These are phyloP conservation scores for Fusarium nygamai DNA, from an alignment of 2,329 filamentous ascomycete species.

Conservation along the genomic window DNA sequence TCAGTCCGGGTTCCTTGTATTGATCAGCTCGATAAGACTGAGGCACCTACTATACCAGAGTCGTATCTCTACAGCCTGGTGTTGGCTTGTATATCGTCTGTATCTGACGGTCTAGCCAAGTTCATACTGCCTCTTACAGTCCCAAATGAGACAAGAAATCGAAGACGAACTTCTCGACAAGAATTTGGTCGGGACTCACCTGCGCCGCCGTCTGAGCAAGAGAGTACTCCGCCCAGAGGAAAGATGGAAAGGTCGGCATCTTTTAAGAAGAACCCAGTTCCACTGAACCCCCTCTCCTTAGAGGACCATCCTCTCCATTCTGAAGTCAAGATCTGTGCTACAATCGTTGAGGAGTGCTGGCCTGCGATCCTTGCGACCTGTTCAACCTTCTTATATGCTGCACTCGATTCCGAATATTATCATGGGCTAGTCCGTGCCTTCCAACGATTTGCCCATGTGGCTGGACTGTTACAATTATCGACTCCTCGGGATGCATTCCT, in stretches of 20 bases:
- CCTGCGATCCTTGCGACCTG: constrained; percentile 93
- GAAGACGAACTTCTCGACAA: constrained; percentile 59
- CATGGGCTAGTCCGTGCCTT: constrained; percentile 91
- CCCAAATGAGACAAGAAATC: constrained; percentile 70
- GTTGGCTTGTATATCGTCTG: constrained; percentile 85
- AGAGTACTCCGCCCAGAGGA: constrained; percentile 45
- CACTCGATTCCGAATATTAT: constrained; percentile 93
- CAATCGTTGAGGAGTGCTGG: constrained; percentile 92
- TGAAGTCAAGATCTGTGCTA: constrained; percentile 80
- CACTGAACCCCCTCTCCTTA: constrained; percentile 83
- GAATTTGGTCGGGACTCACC: constrained; percentile 58
- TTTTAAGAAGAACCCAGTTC: constrained; percentile 79
- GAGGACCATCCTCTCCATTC: constrained; percentile 75
- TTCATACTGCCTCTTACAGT: constrained; percentile 93
- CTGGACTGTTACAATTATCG: constrained; percentile 82
- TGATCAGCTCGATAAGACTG: constrained; percentile 92
- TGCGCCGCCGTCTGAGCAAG: constrained; percentile 50
- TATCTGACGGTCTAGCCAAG: constrained; percentile 92
- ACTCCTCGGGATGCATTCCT: constrained; percentile 95
- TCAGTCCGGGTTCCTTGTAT: constrained; percentile 86
- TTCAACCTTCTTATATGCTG: constrained; percentile 93
- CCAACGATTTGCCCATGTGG: constrained; percentile 94
- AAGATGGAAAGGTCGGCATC: constrained; percentile 70
- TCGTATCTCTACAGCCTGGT: constrained; percentile 94
- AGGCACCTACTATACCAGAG: constrained; percentile 84